Evolutionary conservation across 805 yeast species (phyloP).

Genomic region (Saturnispora serradocipensis): DNA sequence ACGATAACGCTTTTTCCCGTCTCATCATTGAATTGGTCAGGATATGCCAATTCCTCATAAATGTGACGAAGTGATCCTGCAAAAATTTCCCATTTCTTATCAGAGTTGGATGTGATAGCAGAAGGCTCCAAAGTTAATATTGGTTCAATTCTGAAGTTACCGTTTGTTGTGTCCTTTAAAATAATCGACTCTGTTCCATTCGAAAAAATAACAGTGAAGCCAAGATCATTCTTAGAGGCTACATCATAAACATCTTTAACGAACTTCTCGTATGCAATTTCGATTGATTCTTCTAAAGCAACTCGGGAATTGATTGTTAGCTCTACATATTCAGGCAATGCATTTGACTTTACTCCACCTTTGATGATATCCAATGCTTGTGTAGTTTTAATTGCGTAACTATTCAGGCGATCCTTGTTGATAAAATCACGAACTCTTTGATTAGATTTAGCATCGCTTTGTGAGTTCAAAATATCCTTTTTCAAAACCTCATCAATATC

Average conservation of each 20-base stretch:
- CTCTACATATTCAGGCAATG: constrained; percentile 40
- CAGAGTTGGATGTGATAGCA: constrained; percentile 49
- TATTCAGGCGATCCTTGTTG: constrained; percentile 20
- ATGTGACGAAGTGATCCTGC: constrained; percentile 38
- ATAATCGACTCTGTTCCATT: constrained; percentile 17
- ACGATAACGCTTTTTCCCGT: constrained; percentile 28
- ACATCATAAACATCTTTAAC: constrained; percentile 24
- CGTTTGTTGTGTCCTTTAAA: constrained; percentile 22
- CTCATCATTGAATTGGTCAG: constrained; percentile 22
- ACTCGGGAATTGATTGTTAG: constrained; percentile 38
- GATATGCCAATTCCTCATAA: constrained; percentile 35
- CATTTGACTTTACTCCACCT: constrained; percentile 44
- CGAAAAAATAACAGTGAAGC: constrained; percentile 8
- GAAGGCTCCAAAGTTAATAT: constrained; percentile 32
- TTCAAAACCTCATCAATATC: constrained; percentile 28
- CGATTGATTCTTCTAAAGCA: constrained; percentile 35
- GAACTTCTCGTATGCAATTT: constrained; percentile 27
- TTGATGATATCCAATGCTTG: constrained; percentile 39
- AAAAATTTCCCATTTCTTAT: constrained; percentile 35
- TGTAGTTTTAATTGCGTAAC: constrained; percentile 36
- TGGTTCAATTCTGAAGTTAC: constrained; percentile 15
- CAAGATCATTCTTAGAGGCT: constrained; percentile 32
- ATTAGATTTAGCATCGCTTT: constrained; percentile 30
- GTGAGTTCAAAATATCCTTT: constrained; percentile 32
- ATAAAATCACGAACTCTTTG: constrained; percentile 29